Base-by-base conservation (phyloP, 164 flowering plant genomes). In the Annona cherimola region DNA sequence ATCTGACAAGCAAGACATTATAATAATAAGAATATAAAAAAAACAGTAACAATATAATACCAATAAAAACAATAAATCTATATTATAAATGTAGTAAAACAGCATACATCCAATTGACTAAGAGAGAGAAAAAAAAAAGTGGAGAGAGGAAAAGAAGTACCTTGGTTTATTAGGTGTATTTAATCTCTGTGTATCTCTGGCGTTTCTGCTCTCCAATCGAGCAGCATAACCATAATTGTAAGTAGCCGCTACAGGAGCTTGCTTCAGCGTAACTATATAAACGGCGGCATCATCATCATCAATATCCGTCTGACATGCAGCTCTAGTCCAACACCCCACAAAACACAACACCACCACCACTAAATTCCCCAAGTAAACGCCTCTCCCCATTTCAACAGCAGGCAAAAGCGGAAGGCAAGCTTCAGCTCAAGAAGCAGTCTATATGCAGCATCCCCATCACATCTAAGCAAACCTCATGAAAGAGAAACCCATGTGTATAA, bases 211-310 rank as follows among this genome's bases (percentile, higher is more conserved):
- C 45, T 62, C 76, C 66, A 76, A 74, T 68, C 64, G 77, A 26
- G 76, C 57, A 64, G 84, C 83, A 73, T 62, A 26, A 14, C 26
- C 26, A 41, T 45, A 77, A 54, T 73, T 55, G 79, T 73, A 75
- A 77, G 83, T 87, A 73, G 73, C 73, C 69, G 67, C 67, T 39
- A 82, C 73, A 64, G 89, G 89, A 73, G 86, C 75, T 81, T 92
- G 88, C 66, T 80, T 90, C 66, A 92, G 80, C 72, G 91, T 89
- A 42, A 92, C 94, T 79, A 92, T 89, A 76, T 90, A 90, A 43
- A 92, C 84, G 70, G 84, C 87, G 19, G 74, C 86, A 50, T 79
- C 74, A 62, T 76, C 77, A 57, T 77, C 87, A 20, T 73, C 72
- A 26, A 26, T 26, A 26, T 26, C 35, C 1, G 35, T 26, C 80